These are phyloP conservation scores for Diospyros kaki DNA, from an alignment of 148 eudicot genomes.

Conservation along the genomic window DNA sequence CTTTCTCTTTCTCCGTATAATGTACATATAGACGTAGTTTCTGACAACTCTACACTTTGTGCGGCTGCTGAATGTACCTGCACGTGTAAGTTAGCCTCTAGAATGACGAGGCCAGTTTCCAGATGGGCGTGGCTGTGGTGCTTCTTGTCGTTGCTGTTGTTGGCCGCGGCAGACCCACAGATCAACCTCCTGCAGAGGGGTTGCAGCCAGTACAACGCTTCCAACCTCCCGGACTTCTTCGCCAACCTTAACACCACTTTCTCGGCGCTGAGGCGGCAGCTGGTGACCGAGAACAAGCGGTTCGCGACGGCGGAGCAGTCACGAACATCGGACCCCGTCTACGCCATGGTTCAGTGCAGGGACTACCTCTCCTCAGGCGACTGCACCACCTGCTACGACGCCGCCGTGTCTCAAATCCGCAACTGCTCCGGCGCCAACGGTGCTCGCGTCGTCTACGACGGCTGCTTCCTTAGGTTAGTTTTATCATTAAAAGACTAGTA, in stretches of 20 bases:
- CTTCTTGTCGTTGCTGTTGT: too few species aligned
- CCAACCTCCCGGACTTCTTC: conserved; percentile 17
- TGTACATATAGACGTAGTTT: too few species aligned
- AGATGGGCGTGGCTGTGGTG: too few species aligned
- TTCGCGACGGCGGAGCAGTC: conserved; percentile 22
- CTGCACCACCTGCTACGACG: conserved; percentile 20
- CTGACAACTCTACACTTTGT: too few species aligned
- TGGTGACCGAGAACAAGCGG: not conserved
- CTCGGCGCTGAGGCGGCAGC: conserved; percentile 5
- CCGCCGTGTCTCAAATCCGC: conserved; percentile 11
- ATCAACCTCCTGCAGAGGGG: conserved; percentile 23
- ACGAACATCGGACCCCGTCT: conserved; percentile 17
- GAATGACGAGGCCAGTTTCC: too few species aligned
- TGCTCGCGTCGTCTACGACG: conserved; percentile 29
- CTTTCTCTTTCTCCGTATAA: too few species aligned
- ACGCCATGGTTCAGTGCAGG: conserved; percentile 33
- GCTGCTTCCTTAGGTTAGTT: conserved; percentile 29
- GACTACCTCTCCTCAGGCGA: conserved; percentile 22
- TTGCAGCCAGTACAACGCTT: conserved; percentile 24
- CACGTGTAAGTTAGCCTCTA: too few species aligned
- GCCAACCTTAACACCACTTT: conserved; percentile 20
- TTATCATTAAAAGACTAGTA: too few species aligned
- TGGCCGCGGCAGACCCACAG: conserved; percentile 19
- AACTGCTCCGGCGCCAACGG: conserved; percentile 22
- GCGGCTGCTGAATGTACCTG: too few species aligned